These are phyloP conservation scores for Lactarius hatsudake DNA, from an alignment of 768 basidiomycete species.

Conservation along the genomic window DNA sequence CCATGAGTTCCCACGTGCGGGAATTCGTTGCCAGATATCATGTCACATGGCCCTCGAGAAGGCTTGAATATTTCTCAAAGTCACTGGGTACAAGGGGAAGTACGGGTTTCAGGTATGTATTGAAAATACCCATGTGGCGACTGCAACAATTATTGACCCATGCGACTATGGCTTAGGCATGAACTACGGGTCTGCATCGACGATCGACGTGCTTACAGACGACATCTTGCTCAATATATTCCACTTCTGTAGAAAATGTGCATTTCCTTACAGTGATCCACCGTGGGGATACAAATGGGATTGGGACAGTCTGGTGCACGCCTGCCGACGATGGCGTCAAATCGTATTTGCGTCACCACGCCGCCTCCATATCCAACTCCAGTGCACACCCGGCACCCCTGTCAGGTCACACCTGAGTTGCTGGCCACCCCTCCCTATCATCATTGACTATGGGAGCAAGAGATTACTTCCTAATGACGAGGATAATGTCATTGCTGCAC, in stretches of 20 bases:
- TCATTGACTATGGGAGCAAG: neutral
- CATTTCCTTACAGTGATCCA: too few species aligned
- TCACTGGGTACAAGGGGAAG: too few species aligned
- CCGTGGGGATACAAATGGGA: neutral
- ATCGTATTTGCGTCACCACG: neutral
- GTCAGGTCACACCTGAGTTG: neutral
- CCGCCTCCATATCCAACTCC: neutral
- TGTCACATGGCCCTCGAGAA: too few species aligned
- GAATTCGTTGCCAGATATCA: too few species aligned
- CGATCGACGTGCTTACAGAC: neutral
- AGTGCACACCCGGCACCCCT: neutral
- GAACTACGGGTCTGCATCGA: neutral
- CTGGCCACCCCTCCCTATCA: neutral
- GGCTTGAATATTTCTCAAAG: too few species aligned
- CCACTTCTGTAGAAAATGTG: neutral
- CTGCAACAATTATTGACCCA: neutral
- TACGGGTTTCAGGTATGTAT: neutral
- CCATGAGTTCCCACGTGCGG: too few species aligned
- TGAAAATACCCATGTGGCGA: neutral
- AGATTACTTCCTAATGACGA: accelerated
- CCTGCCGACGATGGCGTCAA: neutral
- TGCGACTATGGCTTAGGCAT: neutral
- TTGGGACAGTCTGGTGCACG: neutral
- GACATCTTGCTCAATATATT: neutral
- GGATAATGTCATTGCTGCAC: neutral